Conservation (phyloP, 192 early-diverging fungal genomes). For the Podila clonocystis region DNA sequence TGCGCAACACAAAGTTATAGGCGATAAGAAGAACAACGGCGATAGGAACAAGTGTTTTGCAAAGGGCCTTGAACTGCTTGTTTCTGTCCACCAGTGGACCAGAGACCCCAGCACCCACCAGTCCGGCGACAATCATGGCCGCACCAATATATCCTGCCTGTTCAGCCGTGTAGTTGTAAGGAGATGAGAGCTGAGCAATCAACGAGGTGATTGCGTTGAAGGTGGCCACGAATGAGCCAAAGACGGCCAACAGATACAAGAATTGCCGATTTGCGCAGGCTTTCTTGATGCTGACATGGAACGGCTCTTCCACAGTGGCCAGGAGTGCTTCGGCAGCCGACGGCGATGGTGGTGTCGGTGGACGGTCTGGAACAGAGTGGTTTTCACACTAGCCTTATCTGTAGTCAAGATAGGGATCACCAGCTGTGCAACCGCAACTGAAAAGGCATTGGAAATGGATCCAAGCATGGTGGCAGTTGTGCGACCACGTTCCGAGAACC, state of each 20-base stretch:
- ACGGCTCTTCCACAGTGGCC: slow-evolving; percentile 41
- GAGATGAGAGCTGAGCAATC: slow-evolving; percentile 54
- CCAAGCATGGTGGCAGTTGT: slow-evolving; percentile 62
- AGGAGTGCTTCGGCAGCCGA: slow-evolving; percentile 51
- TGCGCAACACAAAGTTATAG: slow-evolving; percentile 55
- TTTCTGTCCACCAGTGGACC: slow-evolving; percentile 63
- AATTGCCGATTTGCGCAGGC: slow-evolving; percentile 55
- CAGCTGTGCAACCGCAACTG: slow-evolving; percentile 59
- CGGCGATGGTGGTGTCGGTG: slow-evolving; percentile 60
- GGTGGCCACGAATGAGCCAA: slow-evolving; percentile 58
- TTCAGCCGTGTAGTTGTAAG: slow-evolving; percentile 55
- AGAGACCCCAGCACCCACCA: slow-evolving; percentile 61
- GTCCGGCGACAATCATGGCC: slow-evolving; percentile 64
- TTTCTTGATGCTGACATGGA: slow-evolving; percentile 45
- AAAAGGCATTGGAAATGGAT: slow-evolving; percentile 56
- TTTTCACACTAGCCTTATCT: slow-evolving; percentile 29
- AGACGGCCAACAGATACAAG: slow-evolving; percentile 55
- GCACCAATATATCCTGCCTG: slow-evolving; percentile 66
- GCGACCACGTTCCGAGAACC: slow-evolving; percentile 60
- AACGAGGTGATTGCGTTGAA: slow-evolving; percentile 58
- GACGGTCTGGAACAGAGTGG: slow-evolving; percentile 54
- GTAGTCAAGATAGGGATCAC: slow-evolving; percentile 57
- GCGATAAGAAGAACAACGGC: slow-evolving; percentile 50
- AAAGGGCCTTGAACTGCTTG: slow-evolving; percentile 58
- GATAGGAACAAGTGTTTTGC: slow-evolving; percentile 57